These are phyloP conservation scores for Sechiopsis laciniata DNA, from an alignment of 306 rosid genomes.

Conservation along the genomic window DNA sequence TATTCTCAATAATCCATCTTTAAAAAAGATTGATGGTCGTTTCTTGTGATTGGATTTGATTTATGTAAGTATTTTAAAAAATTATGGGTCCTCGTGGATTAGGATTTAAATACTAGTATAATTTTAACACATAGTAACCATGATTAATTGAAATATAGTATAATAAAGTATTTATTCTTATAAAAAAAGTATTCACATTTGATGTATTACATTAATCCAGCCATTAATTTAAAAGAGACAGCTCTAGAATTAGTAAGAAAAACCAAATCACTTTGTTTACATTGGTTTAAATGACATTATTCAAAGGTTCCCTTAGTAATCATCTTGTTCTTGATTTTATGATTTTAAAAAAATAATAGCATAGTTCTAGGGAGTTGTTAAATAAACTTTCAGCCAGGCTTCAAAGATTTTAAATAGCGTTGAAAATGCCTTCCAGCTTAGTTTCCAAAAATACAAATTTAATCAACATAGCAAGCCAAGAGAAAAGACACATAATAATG, in stretches of 20 bases:
- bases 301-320: not conserved
- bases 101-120: not conserved
- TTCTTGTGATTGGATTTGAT: not conserved
- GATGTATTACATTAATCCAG: not conserved
- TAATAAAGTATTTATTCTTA: not conserved
- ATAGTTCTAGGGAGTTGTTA: not conserved
- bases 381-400: not conserved
- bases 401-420: not conserved
- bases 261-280: not conserved
- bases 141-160: not conserved
- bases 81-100: constrained; percentile 1
- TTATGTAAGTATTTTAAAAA: not conserved
- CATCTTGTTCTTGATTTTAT: not conserved
- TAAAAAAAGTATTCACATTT: not conserved
- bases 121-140: not conserved
- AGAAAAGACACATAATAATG: no score
- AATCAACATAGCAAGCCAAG: no score
- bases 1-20: not conserved
- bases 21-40: not conserved
- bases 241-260: not conserved
- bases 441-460: no score
- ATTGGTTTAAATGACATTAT: not conserved
- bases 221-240: not conserved
- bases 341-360: not conserved
- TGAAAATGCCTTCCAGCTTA: not conserved